Evolutionary conservation across 2,329 filamentous ascomycete genomes (phyloP), one percentile per base, ranked within the genome.

Genomic region (Ophiostoma triangulosporum): DNA sequence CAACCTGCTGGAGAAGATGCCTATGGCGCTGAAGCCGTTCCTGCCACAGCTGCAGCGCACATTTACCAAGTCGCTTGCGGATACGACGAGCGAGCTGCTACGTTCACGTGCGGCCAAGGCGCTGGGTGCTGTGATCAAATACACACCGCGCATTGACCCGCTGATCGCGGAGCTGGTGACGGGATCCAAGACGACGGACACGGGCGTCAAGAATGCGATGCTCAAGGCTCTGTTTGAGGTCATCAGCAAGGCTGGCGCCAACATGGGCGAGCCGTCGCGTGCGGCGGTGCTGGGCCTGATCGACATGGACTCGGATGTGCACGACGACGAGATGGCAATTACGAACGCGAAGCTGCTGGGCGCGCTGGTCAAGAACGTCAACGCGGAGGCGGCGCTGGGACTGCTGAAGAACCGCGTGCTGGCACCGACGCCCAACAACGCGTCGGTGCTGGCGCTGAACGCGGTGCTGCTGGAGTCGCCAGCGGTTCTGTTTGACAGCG

Each of bases 151-250:
- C 64, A 88, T 98, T 24, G 94, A 98, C 68, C 93, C 94, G 50
- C 77, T 98, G 53, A 94, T 98, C 59, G 73, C 78, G 57, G 93
- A 98, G 69, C 77, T 98, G 48, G 89, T 97, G 20, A 86, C 93
- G n/a, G 93, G 93, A 48, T 93, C 89, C 26, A 96, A 91, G 73
- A 97, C 93, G 0, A 72, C 80, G 1, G 91, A 97, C 64, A 65
- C 81, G 6, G 91, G 91, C 46, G 93, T 98, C 59, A 87, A 81
- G 69, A 93, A 86, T 60, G 93, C 93, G 27, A 98, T 98, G 93
- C 77, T 98, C 62, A 95, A 94, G 73, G 93, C 93, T 3, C 71
- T 98, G 46, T 96, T 94, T 64, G 91, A 97, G 64, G 93, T 98
- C 29, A 84, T 98, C 57, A 91, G 88, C 73, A 95, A 95, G 69